A percentile compares a stretch with the other conserved stretches of the same genome.
phyloP scores from a whole-genome alignment of 2,329 filamentous ascomycete genomes.

The Venturia effusa region DNA sequence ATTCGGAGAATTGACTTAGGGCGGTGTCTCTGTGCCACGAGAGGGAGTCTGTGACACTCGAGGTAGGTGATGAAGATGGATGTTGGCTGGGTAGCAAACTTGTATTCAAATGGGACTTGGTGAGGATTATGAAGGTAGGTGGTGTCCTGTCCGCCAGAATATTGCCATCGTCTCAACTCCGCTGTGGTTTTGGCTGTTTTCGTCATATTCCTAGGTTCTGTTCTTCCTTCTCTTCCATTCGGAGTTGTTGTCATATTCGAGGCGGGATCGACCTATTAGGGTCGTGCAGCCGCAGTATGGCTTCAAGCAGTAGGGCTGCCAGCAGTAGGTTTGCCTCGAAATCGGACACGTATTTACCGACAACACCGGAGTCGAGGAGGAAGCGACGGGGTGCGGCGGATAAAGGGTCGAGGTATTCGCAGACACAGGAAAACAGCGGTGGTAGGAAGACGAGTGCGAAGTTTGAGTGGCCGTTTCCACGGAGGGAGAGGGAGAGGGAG shows the following conservation, averaged over 20 bases:
- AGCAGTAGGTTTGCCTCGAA: not conserved
- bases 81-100: conserved; percentile 4
- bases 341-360: not conserved
- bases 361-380: not conserved
- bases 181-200: not conserved
- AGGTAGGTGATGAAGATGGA: not conserved
- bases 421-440: not conserved
- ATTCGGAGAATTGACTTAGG: not conserved
- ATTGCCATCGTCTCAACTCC: no score
- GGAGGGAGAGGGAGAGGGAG: not conserved
- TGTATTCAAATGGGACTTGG: no score
- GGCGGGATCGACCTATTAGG: no score
- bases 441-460: not conserved
- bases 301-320: not conserved
- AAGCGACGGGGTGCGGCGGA: not conserved
- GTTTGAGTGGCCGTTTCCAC: not conserved
- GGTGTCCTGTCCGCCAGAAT: no score
- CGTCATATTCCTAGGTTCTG: no score
- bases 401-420: not conserved
- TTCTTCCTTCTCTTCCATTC: not conserved
- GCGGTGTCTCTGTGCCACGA: not conserved
- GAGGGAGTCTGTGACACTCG: not conserved
- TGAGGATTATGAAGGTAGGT: not conserved
- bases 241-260: not conserved
- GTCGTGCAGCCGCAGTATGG: not conserved